Percentiles rank a stretch among this genome's conserved stretches.
Conservation (phyloP, 2,329 filamentous ascomycete genomes). For the Westerdykella ornata region DNA sequence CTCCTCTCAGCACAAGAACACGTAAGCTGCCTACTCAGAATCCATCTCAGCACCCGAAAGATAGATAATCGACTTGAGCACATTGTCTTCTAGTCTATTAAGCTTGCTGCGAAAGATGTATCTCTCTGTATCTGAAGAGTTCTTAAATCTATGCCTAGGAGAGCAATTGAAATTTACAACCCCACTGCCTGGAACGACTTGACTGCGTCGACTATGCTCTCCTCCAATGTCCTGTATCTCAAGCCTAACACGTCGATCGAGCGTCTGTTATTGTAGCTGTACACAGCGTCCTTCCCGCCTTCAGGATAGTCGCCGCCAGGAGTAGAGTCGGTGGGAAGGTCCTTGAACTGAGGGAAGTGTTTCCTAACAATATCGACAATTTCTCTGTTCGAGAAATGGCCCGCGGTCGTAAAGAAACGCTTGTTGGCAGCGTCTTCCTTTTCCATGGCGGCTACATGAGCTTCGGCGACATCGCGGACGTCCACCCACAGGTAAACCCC, state of each 20-base stretch:
- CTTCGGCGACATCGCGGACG: slow-evolving; percentile 53
- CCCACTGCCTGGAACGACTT: slow-evolving; percentile 55
- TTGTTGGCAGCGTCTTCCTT: slow-evolving; percentile 53
- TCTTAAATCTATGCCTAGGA: background rate
- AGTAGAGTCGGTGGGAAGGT: slow-evolving; percentile 42
- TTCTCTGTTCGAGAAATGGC: slow-evolving; percentile 55
- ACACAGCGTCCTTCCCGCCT: slow-evolving; percentile 39
- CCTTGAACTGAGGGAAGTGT: slow-evolving; percentile 49
- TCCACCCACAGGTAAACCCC: slow-evolving; percentile 47
- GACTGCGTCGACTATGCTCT: slow-evolving; percentile 56
- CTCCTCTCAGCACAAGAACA: too few relatives aligned
- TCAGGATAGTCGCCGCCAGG: slow-evolving; percentile 43
- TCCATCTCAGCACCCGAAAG: too few relatives aligned
- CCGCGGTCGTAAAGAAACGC: slow-evolving; percentile 56
- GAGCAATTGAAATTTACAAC: slow-evolving; percentile 25
- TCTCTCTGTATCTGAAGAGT: too few relatives aligned
- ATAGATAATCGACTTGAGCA: too few relatives aligned
- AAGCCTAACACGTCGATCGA: slow-evolving; percentile 53
- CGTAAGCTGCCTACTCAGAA: too few relatives aligned
- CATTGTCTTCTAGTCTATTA: too few relatives aligned
- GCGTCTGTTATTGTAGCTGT: slow-evolving; percentile 50
- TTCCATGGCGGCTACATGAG: slow-evolving; percentile 55
- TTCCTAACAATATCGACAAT: slow-evolving; percentile 52
- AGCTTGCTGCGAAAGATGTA: too few relatives aligned
- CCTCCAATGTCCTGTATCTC: slow-evolving; percentile 52